Evolutionary conservation across 2,329 filamentous ascomycete species (phyloP).

Genomic region (Claviceps sp.): DNA sequence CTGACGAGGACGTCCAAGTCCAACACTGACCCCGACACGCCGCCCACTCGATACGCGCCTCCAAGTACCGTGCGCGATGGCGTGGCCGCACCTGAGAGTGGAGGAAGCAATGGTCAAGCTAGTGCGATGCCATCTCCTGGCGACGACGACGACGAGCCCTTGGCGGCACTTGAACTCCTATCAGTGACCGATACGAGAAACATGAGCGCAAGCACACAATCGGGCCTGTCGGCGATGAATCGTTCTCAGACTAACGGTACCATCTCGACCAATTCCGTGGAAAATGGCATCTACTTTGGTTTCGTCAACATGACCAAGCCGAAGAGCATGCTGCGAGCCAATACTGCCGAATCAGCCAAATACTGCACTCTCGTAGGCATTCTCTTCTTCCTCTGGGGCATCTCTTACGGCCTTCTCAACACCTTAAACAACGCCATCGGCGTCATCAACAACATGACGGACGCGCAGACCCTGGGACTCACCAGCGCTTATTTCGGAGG

Average conservation of each 20-base stretch:
- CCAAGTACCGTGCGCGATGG: neutral
- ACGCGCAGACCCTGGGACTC: constrained; percentile 50
- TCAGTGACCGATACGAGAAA: constrained; percentile 26
- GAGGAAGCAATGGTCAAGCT: neutral
- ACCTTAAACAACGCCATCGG: constrained; percentile 63
- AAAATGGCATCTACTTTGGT: constrained; percentile 52
- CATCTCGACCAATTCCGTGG: constrained; percentile 21
- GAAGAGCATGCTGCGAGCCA: constrained; percentile 57
- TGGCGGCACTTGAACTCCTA: constrained; percentile 32
- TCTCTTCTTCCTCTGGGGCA: constrained; percentile 79
- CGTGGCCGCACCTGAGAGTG: neutral
- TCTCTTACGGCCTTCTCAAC: constrained; percentile 78
- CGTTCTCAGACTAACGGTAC: constrained; percentile 19
- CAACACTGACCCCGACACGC: constrained; percentile 17
- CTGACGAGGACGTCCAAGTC: constrained; percentile 14
- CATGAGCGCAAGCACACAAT: constrained; percentile 6
- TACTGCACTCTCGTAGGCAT: constrained; percentile 65
- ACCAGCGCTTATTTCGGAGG: constrained; percentile 59
- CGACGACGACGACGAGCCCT: constrained; percentile 13
- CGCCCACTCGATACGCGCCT: constrained; percentile 9
- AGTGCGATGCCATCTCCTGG: neutral
- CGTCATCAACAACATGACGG: constrained; percentile 44
- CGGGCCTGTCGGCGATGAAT: constrained; percentile 1
- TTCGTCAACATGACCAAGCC: constrained; percentile 59
- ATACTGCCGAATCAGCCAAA: constrained; percentile 50